Evolutionary conservation across 345 rosid species (phyloP), one percentile per base, ranked within the genome.

Genomic region (Mangifera indica): DNA sequence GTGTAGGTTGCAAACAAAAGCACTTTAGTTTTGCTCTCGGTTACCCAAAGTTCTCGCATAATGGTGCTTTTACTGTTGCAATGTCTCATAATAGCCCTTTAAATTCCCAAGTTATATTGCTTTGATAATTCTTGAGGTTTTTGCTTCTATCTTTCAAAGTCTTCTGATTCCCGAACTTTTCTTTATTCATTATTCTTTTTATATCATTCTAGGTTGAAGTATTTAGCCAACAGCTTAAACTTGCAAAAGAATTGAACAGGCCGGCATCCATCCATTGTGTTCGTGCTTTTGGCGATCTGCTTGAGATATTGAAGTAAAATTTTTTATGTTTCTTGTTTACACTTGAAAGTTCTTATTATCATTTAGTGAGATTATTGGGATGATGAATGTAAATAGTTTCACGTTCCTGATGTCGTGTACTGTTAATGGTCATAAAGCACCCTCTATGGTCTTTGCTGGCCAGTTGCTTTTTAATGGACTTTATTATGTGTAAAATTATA

Each of bases 181-280:
- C 10, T 13, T 52, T 15, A 65, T 44, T 1, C 42, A 15, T 51
- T 14, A 52, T 37, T 62, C 10, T 48, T 65, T 25, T 58, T 63
- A 37, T 37, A 37, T 40, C 42, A 63, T 54, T 74, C 48, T 73
- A 87, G 91, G 87, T 89, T 64, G 82, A 84, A 51, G 98, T 92
- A 56, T 92, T 92, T 73, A 79, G 57, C 70, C 89, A 83, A 78
- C 99, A 95, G 81, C 93, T 92, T 32, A 78, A 87, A 82, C 94
- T 95, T 73, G 97, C 97, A 15, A 95, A 89, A 83, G 87, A 85
- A 70, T 74, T 92, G 84, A 88, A 89, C 60, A 86, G 80, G 66
- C 98, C 98, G 0, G 97, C 87, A 49, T 89, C 97, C 0, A 45
- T 92, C 70, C 97, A 89, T 64, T 95, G 96, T 84, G 98, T 95